Evolutionary conservation across 108 stramenopile species (phyloP), one percentile per base, ranked within the genome.

Genomic region (Chaetoceros tenuissimus): DNA sequence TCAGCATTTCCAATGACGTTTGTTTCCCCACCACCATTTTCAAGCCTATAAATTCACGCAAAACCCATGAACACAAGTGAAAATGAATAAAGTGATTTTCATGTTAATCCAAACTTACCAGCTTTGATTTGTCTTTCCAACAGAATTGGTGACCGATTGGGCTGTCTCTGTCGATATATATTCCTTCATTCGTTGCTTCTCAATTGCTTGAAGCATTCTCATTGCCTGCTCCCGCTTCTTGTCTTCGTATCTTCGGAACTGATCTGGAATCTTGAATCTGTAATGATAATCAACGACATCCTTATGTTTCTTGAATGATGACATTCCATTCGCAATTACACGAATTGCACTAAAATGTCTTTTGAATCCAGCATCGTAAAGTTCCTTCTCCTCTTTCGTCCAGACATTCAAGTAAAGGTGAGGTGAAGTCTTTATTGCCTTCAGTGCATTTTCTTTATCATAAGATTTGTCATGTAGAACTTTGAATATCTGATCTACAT

Each of bases 221-320:
- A 79, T 45, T 17, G 90, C 84, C 55, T 80, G 73, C 29, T 92
- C 84, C n/a, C 81, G 77, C 57, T 90, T 90, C 55, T 82, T 77
- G 7, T 81, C 73, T 47, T 85, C 80, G 56, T 82, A 88, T 3
- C 72, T 64, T 23, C 86, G 79, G 57, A 86, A 94, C 48, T 90
- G 87, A 59, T 87, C 85, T n/a, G 84, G 82, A 40, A 90, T 85
- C 62, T 88, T 90, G 81, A 78, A 94, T 23, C 92, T 72, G 64
- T 89, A 94, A 46, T 81, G 77, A 68, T 88, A 94, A 48, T 94
- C 92, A 51, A 94, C 66, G 21, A 86, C 71, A 28, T 88, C 82
- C 29, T 80, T 77, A 57, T 72, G 62, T 20, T 63, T 59, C 60
- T 88, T 89, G 58, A 57, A 24, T 0, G 58, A 50, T 1, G 43